Conservation (phyloP, 306 rosid species). For the Dryas drummondii region DNA sequence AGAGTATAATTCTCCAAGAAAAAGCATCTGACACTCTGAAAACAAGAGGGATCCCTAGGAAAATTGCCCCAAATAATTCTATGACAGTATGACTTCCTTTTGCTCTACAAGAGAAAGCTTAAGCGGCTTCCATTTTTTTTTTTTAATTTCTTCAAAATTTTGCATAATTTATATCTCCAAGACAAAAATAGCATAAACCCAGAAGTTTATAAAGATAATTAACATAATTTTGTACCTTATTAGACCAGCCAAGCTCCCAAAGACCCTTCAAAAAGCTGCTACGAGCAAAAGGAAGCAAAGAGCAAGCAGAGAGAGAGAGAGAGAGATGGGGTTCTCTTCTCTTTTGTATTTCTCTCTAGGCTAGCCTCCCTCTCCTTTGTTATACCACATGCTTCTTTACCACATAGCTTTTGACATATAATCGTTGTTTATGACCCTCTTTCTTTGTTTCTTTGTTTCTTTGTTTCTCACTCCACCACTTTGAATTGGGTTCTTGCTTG, state of each 20-base stretch:
- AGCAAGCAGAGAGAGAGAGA: slow-evolving; percentile 10
- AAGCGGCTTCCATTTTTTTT: background rate
- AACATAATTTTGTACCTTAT: slow-evolving; percentile 15
- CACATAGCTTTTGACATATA: slow-evolving; percentile 13
- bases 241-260: slow-evolving; percentile 18
- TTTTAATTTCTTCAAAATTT: background rate
- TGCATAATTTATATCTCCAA: background rate
- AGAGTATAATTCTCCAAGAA: slow-evolving; percentile 22
- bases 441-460: slow-evolving; percentile 21
- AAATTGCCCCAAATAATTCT: background rate
- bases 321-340: slow-evolving; percentile 10
- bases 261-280: slow-evolving; percentile 19
- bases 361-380: slow-evolving; percentile 45
- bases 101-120: background rate
- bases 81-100: background rate
- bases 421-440: background rate
- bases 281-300: slow-evolving; percentile 19
- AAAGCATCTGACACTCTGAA: slow-evolving; percentile 20
- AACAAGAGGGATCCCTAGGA: slow-evolving; percentile 23
- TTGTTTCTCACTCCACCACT: slow-evolving; percentile 23
- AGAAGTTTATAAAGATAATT: slow-evolving; percentile 2
- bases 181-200: slow-evolving; percentile 10
- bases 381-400: slow-evolving; percentile 48
- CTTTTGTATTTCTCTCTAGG: slow-evolving; percentile 9
- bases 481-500: slow-evolving; percentile 56